These are phyloP conservation scores for Zizania palustris DNA, from an alignment of 202 grass and related monocot species.

Conservation along the genomic window DNA sequence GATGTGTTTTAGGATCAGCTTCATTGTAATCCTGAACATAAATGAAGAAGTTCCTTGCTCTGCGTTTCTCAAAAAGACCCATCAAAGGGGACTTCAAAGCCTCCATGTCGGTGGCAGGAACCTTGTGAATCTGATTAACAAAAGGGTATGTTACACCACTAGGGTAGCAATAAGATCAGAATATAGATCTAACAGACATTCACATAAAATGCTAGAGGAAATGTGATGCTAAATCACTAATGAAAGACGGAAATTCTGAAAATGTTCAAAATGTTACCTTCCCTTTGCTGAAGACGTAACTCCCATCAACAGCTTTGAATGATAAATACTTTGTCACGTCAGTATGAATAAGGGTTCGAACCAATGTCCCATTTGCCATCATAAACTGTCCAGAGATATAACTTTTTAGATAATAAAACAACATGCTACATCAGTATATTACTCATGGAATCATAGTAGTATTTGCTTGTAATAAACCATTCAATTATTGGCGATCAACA, in stretches of 20 bases:
- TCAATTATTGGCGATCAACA: too few species aligned
- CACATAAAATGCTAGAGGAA: not conserved
- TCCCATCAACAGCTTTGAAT: conserved; percentile 92
- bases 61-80: conserved; percentile 89
- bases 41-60: conserved; percentile 89
- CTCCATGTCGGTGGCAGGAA: conserved; percentile 86
- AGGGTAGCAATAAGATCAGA: conserved; percentile 26
- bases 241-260: conserved; percentile 15
- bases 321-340: conserved; percentile 84
- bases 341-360: conserved; percentile 82
- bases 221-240: not conserved
- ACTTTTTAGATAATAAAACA: conserved; percentile 29
- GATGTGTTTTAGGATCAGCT: conserved; percentile 83
- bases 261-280: conserved; percentile 52
- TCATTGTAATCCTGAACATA: conserved; percentile 87
- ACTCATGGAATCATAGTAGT: not conserved
- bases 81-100: conserved; percentile 90
- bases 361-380: conserved; percentile 92
- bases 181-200: conserved; percentile 16
- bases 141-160: conserved; percentile 14
- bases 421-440: not conserved
- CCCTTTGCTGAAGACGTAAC: conserved; percentile 88
- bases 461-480: too few species aligned
- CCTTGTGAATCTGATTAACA: conserved; percentile 75
- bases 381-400: conserved; percentile 64